Percentiles rank a stretch among this genome's conserved stretches.
These are phyloP conservation scores for Fusarium irregulare DNA, from an alignment of 2,329 filamentous ascomycete species.

Conservation along the genomic window DNA sequence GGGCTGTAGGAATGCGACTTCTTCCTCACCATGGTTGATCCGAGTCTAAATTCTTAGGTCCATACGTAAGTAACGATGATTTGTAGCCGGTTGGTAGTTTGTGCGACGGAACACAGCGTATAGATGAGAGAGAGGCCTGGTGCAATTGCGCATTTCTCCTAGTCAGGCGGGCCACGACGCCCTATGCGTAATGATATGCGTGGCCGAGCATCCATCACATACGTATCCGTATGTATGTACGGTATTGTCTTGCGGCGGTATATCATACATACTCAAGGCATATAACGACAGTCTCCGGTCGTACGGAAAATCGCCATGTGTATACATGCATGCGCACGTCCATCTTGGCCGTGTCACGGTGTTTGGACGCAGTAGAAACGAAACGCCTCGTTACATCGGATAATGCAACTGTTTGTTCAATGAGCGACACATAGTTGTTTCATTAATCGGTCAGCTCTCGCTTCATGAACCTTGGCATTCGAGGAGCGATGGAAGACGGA, in stretches of 20 bases:
- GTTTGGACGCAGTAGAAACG: neutral
- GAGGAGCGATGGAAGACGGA: constrained; percentile 35
- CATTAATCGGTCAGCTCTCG: constrained; percentile 34
- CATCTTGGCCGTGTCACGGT: constrained; percentile 6
- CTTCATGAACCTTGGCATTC: constrained; percentile 38
- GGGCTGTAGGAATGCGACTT: constrained; percentile 8
- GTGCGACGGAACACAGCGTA: constrained; percentile 11
- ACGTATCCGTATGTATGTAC: neutral
- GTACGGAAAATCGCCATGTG: constrained; percentile 6
- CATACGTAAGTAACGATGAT: constrained; percentile 10
- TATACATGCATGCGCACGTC: constrained; percentile 4
- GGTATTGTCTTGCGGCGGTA: neutral
- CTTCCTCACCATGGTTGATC: constrained; percentile 4
- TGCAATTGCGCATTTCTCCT: neutral
- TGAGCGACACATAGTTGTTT: constrained; percentile 32
- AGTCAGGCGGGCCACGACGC: neutral
- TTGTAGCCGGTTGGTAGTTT: neutral
- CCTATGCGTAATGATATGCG: neutral
- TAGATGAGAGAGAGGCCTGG: neutral
- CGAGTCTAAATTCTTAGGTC: constrained; percentile 4
- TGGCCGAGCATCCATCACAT: neutral
- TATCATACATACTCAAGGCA: constrained; percentile 15
- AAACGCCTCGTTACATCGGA: constrained; percentile 14
- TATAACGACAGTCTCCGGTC: constrained; percentile 19
- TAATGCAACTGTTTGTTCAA: constrained; percentile 19